Evolutionary conservation across 495 filamentous ascomycete species (phyloP), one percentile per base, ranked within the genome.

Genomic region (Aspergillus asperescens): DNA sequence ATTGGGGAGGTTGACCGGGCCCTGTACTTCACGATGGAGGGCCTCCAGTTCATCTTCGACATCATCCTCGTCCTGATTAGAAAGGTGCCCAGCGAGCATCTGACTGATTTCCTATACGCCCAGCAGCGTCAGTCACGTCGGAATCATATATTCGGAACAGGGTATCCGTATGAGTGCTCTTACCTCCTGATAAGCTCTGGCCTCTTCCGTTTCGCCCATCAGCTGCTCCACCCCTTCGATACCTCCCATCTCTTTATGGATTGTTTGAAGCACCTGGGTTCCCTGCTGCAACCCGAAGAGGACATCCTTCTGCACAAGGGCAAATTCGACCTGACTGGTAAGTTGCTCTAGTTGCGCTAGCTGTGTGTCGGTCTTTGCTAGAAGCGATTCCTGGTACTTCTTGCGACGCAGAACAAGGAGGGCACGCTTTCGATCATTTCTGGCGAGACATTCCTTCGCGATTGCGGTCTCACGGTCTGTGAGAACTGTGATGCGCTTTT

Each of bases 181-280:
- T 63, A 90, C 88, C 80, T 82, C 78, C 65, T 96, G 90, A 73
- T 95, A 96, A 12, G 86, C 87, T 57, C 86, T 79, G 19, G 89
- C 92, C 54, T 96, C 92, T 28, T 86, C 88, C 20, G 77, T 90
- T 72, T 96, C 89, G 9, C 86, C 92, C 86, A 96, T 87, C 57
- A 97, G 66, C 74, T 89, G 88, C 78, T 96, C 91, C 43, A 97
- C 91, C 48, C 85, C 80, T 58, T 95, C 90, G 47, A 98, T 75
- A 1, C 91, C 91, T 23, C 92, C 94, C 90, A 98, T 98, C 72
- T 98, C 93, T 55, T 81, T 81, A 59, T 96, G 83, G 50, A 98
- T 96, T 61, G 94, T 87, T 59, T 85, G 81, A 54, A 98, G 75
- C 25, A 96, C 93, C 37, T 77, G 76, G 1, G 93, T 97, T 16